A percentile compares a stretch with the other conserved stretches of the same genome.
phyloP scores from a whole-genome alignment of 2,329 filamentous ascomycete genomes.

The Penicillium oxalicum region DNA sequence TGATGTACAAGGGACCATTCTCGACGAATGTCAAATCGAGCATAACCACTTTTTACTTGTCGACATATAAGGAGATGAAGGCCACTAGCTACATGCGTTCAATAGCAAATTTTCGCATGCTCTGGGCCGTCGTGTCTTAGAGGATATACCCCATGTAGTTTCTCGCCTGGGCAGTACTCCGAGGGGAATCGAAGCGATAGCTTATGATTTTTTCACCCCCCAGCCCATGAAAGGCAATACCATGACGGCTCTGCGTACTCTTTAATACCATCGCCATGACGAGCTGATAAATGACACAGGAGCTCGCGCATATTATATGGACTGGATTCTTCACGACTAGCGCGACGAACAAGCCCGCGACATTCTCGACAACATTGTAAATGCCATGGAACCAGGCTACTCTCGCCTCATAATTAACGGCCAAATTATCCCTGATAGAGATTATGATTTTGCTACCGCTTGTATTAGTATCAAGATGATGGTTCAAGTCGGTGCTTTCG shows the following conservation, averaged over 20 bases:
- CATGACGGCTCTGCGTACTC: no score
- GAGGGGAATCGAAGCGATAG: no score
- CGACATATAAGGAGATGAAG: background rate
- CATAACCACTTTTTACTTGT: background rate
- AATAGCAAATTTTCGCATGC: background rate
- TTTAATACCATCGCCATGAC: background rate
- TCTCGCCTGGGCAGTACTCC: background rate
- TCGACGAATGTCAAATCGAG: background rate
- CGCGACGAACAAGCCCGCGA: background rate
- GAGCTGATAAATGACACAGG: background rate
- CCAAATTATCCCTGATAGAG: background rate
- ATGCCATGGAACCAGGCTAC: background rate
- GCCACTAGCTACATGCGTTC: background rate
- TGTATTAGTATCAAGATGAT: slow-evolving; percentile 35
- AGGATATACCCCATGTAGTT: background rate
- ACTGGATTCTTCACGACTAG: background rate
- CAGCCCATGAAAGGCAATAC: background rate
- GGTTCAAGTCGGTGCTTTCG: slow-evolving; percentile 23
- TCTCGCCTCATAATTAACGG: background rate
- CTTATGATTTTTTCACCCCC: background rate
- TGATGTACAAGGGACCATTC: background rate
- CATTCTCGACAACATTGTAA: background rate
- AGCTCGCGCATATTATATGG: background rate
- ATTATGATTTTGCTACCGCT: background rate
- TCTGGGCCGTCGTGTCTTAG: background rate